Percentiles rank a stretch among this genome's conserved stretches.
These are phyloP conservation scores for Spirogloea muscicola DNA, from an alignment of 139 green algal genomes.

Conservation along the genomic window DNA sequence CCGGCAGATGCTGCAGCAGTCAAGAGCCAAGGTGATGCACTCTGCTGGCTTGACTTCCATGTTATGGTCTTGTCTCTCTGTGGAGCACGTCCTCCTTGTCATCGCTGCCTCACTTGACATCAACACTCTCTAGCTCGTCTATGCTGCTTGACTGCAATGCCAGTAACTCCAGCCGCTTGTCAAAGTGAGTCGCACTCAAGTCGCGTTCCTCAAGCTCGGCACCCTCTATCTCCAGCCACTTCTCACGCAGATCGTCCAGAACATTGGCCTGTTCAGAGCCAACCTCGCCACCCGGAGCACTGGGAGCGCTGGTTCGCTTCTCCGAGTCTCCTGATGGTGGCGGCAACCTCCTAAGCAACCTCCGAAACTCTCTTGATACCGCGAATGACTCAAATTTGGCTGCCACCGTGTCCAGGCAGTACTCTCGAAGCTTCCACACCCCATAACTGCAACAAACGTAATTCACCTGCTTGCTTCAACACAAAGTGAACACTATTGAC, in stretches of 20 bases:
- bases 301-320: conserved; percentile 14
- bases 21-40: too few relatives aligned
- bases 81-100: too few relatives aligned
- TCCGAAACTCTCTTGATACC: conserved; percentile 4
- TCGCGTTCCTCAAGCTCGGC: conserved; percentile 42
- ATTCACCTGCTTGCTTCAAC: too few relatives aligned
- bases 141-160: too few relatives aligned
- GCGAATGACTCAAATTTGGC: conserved; percentile 47
- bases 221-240: conserved; percentile 45
- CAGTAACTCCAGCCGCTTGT: conserved; percentile 7
- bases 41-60: too few relatives aligned
- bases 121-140: too few relatives aligned
- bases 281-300: not conserved
- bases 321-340: conserved; percentile 18
- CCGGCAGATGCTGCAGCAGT: too few relatives aligned
- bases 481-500: too few relatives aligned
- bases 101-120: too few relatives aligned
- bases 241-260: conserved; percentile 43
- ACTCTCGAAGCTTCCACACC: conserved; percentile 37
- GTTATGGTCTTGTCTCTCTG: too few relatives aligned
- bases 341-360: conserved; percentile 17
- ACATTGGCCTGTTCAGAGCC: conserved; percentile 33
- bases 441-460: conserved; percentile 43
- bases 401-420: conserved; percentile 39
- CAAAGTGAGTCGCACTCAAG: conserved; percentile 30